Evolutionary conservation across 805 yeast species (phyloP).

Genomic region (Candida caryicola): DNA sequence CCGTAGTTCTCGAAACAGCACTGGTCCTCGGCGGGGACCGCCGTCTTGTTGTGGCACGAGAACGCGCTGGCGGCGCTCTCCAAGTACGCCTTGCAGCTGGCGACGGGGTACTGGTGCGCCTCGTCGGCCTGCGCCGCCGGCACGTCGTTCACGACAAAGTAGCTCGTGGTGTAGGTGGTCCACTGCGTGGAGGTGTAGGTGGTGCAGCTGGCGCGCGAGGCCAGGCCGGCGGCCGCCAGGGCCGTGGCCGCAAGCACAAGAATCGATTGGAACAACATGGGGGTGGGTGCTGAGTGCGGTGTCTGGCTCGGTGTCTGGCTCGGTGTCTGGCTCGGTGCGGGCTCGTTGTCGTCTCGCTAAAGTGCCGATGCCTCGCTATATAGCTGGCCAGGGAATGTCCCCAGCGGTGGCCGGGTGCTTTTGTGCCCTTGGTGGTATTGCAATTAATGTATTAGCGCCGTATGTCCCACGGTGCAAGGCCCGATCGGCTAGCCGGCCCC

Average conservation of each 20-base stretch:
- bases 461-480: background rate
- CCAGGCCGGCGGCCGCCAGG: constrained; percentile 3
- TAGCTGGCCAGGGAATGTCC: too few species aligned
- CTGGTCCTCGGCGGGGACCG: constrained; percentile 42
- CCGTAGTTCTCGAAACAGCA: constrained; percentile 45
- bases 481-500: too few species aligned
- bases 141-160: constrained; percentile 10
- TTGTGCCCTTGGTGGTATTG: background rate
- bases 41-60: constrained; percentile 20
- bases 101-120: constrained; percentile 12
- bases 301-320: too few species aligned
- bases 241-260: constrained; percentile 4
- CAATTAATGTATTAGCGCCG: background rate
- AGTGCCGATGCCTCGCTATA: too few species aligned
- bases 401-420: too few species aligned
- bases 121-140: constrained; percentile 9
- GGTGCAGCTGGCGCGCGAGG: constrained; percentile 8
- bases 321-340: too few species aligned
- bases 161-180: constrained; percentile 7
- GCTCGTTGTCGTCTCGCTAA: too few species aligned
- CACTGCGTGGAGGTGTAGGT: constrained; percentile 9
- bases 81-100: constrained; percentile 15
- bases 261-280: constrained; percentile 1
- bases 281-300: too few species aligned
- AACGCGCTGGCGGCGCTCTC: constrained; percentile 12